Evolutionary conservation across 805 yeast genomes (phyloP).

Genomic region (Nakazawaea ambrosiae): DNA sequence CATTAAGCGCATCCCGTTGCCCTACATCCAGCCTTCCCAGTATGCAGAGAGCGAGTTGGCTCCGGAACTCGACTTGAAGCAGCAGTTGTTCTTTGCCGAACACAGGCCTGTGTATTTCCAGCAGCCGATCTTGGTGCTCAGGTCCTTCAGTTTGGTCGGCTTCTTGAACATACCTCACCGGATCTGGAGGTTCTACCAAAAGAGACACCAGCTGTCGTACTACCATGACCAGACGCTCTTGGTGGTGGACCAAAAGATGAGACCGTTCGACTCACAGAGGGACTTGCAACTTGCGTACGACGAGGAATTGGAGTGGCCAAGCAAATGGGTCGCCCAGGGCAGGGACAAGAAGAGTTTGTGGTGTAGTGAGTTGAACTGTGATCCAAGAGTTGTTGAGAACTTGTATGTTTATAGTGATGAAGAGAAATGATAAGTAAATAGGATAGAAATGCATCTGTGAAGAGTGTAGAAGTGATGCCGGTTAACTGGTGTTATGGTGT

Average conservation of each 20-base stretch:
- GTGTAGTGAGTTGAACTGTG: conserved; percentile 69
- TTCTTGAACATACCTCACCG: conserved; percentile 71
- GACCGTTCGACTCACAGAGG: conserved; percentile 43
- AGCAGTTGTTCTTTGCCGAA: conserved; percentile 13
- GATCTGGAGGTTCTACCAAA: conserved; percentile 70
- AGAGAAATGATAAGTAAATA: not conserved
- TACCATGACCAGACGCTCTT: conserved; percentile 45
- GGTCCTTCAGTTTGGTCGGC: conserved; percentile 76
- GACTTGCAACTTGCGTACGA: conserved; percentile 37
- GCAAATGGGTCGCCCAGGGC: conserved; percentile 76
- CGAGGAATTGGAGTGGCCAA: conserved; percentile 87
- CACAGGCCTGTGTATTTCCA: conserved; percentile 55
- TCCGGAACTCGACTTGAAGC: conserved; percentile 43
- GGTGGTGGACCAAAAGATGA: conserved; percentile 43
- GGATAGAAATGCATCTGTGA: not conserved
- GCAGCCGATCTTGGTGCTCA: conserved; percentile 72
- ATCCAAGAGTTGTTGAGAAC: conserved; percentile 53
- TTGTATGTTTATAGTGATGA: conserved; percentile 37
- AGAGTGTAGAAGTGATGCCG: no score
- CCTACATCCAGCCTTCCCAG: conserved; percentile 56
- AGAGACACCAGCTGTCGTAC: conserved; percentile 62
- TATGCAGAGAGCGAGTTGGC: conserved; percentile 52
- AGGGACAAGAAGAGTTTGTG: conserved; percentile 74
- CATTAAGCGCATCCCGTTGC: conserved; percentile 44
- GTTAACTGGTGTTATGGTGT: no score